A percentile compares a stretch with the other conserved stretches of the same genome.
These are phyloP conservation scores for Fonsecaea erecta DNA, from an alignment of 2,329 filamentous ascomycete species.

Conservation along the genomic window DNA sequence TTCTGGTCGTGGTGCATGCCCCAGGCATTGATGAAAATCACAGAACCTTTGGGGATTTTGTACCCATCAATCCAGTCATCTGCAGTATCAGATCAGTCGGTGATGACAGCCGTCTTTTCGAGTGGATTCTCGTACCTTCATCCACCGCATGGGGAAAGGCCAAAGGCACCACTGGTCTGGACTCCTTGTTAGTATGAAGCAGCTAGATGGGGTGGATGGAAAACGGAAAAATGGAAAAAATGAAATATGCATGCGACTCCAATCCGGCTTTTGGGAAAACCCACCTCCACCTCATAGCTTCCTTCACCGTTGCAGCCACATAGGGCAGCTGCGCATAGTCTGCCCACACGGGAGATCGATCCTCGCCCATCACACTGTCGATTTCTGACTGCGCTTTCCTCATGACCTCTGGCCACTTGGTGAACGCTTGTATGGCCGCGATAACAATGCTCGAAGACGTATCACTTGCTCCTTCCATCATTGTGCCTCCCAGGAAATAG, in stretches of 20 bases:
- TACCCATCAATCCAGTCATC: constrained; percentile 51
- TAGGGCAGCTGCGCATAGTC: constrained; percentile 43
- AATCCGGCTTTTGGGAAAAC: neutral
- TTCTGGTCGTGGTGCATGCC: constrained; percentile 43
- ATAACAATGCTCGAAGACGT: constrained; percentile 49
- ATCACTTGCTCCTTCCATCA: constrained; percentile 47
- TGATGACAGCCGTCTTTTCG: constrained; percentile 33
- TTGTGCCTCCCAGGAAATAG: constrained; percentile 43
- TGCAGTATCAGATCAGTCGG: constrained; percentile 34
- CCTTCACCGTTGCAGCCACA: constrained; percentile 42
- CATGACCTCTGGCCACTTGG: constrained; percentile 55
- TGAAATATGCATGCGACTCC: neutral
- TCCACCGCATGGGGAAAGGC: constrained; percentile 54
- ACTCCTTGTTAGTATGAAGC: neutral
- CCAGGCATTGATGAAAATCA: constrained; percentile 50
- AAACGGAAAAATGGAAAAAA: too few species aligned
- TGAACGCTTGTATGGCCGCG: constrained; percentile 50
- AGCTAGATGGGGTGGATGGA: neutral
- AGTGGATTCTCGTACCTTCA: constrained; percentile 28
- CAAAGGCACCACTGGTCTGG: constrained; percentile 45
- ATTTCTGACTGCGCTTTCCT: constrained; percentile 52
- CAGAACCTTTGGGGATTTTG: constrained; percentile 53
- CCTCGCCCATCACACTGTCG: constrained; percentile 45
- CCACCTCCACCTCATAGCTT: constrained; percentile 47
- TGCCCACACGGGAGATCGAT: constrained; percentile 41